Base-by-base conservation (phyloP, 805 yeast species). In the Kluyveromyces siamensis region DNA sequence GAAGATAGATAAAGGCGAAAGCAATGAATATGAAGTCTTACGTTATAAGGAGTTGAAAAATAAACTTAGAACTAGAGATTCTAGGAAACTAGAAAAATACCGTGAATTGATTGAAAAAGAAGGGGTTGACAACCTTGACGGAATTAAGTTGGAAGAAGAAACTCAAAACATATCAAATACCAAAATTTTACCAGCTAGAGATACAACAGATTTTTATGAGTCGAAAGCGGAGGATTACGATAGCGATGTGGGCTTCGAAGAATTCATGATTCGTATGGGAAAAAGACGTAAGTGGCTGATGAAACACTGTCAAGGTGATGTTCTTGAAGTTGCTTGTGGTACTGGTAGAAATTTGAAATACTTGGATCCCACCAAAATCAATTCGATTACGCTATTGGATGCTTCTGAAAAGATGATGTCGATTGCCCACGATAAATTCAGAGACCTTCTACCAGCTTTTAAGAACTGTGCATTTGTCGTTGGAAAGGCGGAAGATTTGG, bases 251-350 rank as follows among this genome's bases (percentile, higher is more conserved):
- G 81, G 84, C 56, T 49, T 69, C 71, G 69, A 81, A 72, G 76
- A 73, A 55, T 66, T 60, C 47, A 58, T 69, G 55, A 68, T 74
- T 41, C 56, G 69, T 39, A 65, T 74, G 71, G 74, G 83, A 49
- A 74, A 72, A 58, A 74, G 85, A 67, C 75, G 96, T 58, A 81
- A 80, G 57, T 83, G 93, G 86, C 65, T 85, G 42, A 85, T 86
- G 89, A 76, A 72, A 37, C 85, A 84, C 52, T 76, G 83, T 45
- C 70, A 72, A 50, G 99, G 99, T 19, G 96, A 93, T 62, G 96
- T 89, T 1, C 70, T 93, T 49, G 99, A 93, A 66, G 93, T 91
- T 10, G 84, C 97, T 0, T 87, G 95, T 61, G 99, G 99, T 50
- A 93, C 99, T 0, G 98, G 99, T 7, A 76, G 98, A 66, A 93